Base-by-base conservation (phyloP, 2,329 filamentous ascomycete species). In the Bimuria novae-zelandiae region DNA sequence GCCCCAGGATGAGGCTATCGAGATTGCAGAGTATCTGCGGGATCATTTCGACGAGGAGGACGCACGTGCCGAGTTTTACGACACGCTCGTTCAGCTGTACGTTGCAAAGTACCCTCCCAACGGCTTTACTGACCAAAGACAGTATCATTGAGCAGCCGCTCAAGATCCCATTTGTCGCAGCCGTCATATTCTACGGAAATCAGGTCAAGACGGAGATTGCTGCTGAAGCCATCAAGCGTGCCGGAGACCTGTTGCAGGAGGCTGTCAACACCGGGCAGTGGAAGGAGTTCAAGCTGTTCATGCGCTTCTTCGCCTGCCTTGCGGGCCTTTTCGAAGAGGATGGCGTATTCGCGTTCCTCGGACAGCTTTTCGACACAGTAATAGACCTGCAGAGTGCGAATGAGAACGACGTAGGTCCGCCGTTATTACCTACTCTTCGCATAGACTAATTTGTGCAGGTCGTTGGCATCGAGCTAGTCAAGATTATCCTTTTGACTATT, bases 121-220 rank as follows among this genome's bases (percentile, higher is more conserved):
- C 6, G 30, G 12, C 58, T 23, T 51, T 51, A 49, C 63, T 68
- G 57, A 65, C 35, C 10, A 6, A 21, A 19, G 27, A 41, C 54
- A 85, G 83, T 60, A 82, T 89, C 37, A 73, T 90, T 30, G 94
- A 99, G 77, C 94, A 99, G 76, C 94, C 94, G 1, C 88, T 99
- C 74, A 97, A 97, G 80, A 95, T 92, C n/a, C 93, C 94, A 0
- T 97, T 97, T 71, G 83, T 96, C 32, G 92, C 92, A 8, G 90
- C 89, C 17, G 87, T 93, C 12, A 83, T 95, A 37, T 82, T 96
- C 52, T 83, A 91, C 51, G 83, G 87, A 60, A 97, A 97, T 76
- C 83, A 84, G 22, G 77, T 89, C 64, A 91, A 90, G 69, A 81
- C 88, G 4, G 89, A 94, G 61, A 80, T 96, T 30, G 84, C 88